These are phyloP conservation scores for Sphaerulina musiva DNA, from an alignment of 2,329 filamentous ascomycete species.

Conservation along the genomic window DNA sequence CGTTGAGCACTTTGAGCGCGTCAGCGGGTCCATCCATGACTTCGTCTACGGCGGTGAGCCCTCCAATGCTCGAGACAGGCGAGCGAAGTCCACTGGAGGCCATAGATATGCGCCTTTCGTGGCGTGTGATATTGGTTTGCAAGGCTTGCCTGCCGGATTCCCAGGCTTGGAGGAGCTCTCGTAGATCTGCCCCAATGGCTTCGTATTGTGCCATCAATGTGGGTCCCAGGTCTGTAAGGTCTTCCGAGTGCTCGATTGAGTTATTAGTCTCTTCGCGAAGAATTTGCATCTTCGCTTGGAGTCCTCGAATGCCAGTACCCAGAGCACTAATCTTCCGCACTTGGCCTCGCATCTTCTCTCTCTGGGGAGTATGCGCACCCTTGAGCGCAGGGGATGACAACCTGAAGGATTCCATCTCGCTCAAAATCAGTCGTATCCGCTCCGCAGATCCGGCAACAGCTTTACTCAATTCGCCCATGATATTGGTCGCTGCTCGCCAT, in stretches of 20 bases:
- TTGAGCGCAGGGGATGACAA: conserved; percentile 50
- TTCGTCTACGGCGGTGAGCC: conserved; percentile 53
- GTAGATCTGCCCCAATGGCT: conserved; percentile 82
- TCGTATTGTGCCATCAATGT: conserved; percentile 86
- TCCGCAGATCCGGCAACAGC: conserved; percentile 58
- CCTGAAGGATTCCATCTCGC: conserved; percentile 62
- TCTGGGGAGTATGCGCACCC: conserved; percentile 54
- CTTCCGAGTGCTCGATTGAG: conserved; percentile 62
- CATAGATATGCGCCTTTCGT: conserved; percentile 55
- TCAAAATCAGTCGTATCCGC: conserved; percentile 62
- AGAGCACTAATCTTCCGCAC: conserved; percentile 81
- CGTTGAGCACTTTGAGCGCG: conserved; percentile 72
- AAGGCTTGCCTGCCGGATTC: conserved; percentile 69
- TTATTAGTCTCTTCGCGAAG: conserved; percentile 82
- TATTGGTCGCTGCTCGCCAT: conserved; percentile 72
- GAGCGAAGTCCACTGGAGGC: conserved; percentile 43
- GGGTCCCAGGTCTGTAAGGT: conserved; percentile 59
- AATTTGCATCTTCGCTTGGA: conserved; percentile 92
- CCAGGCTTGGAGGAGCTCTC: conserved; percentile 48
- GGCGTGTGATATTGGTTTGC: conserved; percentile 72
- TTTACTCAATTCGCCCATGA: conserved; percentile 59
- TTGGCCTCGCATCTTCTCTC: conserved; percentile 78
- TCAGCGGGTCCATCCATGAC: conserved; percentile 53
- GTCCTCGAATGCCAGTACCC: conserved; percentile 79
- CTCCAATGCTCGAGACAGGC: conserved; percentile 53